Conservation (phyloP, 805 yeast species). For the Phaffomyces thermotolerans region DNA sequence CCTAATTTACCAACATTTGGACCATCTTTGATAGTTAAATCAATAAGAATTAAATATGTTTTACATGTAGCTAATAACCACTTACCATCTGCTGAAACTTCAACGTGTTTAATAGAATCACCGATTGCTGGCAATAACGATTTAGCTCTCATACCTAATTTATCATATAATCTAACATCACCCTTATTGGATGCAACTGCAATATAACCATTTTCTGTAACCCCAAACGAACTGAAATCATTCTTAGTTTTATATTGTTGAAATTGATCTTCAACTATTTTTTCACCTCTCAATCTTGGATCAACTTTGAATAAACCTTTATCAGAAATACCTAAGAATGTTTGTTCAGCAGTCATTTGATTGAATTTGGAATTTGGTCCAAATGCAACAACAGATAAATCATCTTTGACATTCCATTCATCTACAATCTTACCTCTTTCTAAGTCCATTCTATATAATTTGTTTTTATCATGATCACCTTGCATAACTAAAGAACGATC, state of each 20-base stretch:
- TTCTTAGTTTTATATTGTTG: slow-evolving; percentile 44
- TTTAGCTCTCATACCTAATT: slow-evolving; percentile 69
- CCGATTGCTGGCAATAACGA: slow-evolving; percentile 79
- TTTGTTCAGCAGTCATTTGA: slow-evolving; percentile 66
- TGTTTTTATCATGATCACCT: slow-evolving; percentile 38
- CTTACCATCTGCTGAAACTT: slow-evolving; percentile 70
- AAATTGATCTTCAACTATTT: slow-evolving; percentile 49
- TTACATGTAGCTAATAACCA: slow-evolving; percentile 79
- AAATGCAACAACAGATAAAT: slow-evolving; percentile 44
- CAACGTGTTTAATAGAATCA: slow-evolving; percentile 60
- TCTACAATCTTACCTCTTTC: slow-evolving; percentile 78
- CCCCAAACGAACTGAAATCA: slow-evolving; percentile 30
- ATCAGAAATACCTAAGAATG: slow-evolving; percentile 61
- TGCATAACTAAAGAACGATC: slow-evolving; percentile 66
- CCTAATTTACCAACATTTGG: slow-evolving; percentile 54
- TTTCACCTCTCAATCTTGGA: slow-evolving; percentile 59
- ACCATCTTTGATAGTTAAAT: slow-evolving; percentile 56
- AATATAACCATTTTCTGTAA: slow-evolving; percentile 66
- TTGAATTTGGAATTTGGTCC: slow-evolving; percentile 71
- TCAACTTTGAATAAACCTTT: slow-evolving; percentile 70
- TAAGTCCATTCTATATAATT: slow-evolving; percentile 68
- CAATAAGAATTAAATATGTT: slow-evolving; percentile 63
- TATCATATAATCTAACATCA: slow-evolving; percentile 66
- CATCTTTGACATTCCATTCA: slow-evolving; percentile 61
- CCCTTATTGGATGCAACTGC: slow-evolving; percentile 76